A percentile compares a stretch with the other conserved stretches of the same genome.
phyloP scores from a whole-genome alignment of 768 basidiomycete genomes.

The Termitomyces bulborhizus region DNA sequence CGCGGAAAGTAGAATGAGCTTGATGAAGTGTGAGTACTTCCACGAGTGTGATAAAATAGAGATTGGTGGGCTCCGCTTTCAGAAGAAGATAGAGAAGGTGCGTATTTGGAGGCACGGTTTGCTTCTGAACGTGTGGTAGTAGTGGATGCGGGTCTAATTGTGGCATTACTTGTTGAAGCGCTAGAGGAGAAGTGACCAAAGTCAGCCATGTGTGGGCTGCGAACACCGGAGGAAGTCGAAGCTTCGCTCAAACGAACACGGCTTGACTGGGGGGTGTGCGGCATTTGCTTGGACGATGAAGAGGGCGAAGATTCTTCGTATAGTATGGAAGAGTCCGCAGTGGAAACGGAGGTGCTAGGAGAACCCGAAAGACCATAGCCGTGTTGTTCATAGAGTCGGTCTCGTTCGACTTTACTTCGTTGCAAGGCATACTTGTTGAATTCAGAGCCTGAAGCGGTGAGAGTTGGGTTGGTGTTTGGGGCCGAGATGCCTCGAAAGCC shows the following conservation, averaged over 20 bases:
- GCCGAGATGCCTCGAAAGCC: slow-evolving; percentile 67
- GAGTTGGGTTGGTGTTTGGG: slow-evolving; percentile 77
- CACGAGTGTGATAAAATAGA: slow-evolving; percentile 48
- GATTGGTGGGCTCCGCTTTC: slow-evolving; percentile 38
- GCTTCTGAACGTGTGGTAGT: slow-evolving; percentile 51
- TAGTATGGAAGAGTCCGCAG: slow-evolving; percentile 53
- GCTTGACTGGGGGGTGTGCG: slow-evolving; percentile 30
- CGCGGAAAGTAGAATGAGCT: slow-evolving; percentile 69
- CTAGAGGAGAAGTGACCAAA: slow-evolving; percentile 38
- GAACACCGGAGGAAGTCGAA: slow-evolving; percentile 40
- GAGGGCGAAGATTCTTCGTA: slow-evolving; percentile 46
- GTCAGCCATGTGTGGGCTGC: slow-evolving; percentile 48
- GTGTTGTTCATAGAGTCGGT: slow-evolving; percentile 40
- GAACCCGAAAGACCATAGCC: slow-evolving; percentile 40
- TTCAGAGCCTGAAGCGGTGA: slow-evolving; percentile 67
- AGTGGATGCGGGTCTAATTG: slow-evolving; percentile 44
- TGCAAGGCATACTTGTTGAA: slow-evolving; percentile 56
- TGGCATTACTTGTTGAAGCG: slow-evolving; percentile 21
- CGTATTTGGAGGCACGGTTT: slow-evolving; percentile 57
- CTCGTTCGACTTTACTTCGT: slow-evolving; percentile 47
- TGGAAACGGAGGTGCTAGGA: slow-evolving; percentile 42
- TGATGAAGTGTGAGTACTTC: slow-evolving; percentile 33
- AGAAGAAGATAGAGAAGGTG: slow-evolving; percentile 46
- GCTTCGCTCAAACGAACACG: slow-evolving; percentile 51
- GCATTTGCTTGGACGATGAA: slow-evolving; percentile 17